Evolutionary conservation across 225 moss, liverwort and hornwort species (phyloP).

Genomic region (Asterella californica): DNA sequence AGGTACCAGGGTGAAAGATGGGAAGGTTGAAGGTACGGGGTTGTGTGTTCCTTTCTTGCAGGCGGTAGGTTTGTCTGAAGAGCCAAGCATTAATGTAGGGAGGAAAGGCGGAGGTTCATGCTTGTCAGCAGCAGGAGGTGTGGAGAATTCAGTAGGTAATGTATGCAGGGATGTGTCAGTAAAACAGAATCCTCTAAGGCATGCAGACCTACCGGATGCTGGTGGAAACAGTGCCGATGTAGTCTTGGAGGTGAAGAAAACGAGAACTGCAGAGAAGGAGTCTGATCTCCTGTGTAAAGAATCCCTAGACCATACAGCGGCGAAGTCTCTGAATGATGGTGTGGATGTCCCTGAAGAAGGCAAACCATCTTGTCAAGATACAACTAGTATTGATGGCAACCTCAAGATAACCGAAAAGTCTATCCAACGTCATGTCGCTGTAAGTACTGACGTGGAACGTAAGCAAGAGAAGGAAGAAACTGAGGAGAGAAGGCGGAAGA

Average conservation of each 20-base stretch:
- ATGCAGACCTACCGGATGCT: neutral
- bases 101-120: too few species aligned
- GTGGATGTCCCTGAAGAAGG: neutral
- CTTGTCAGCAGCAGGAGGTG: neutral
- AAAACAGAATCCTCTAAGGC: neutral
- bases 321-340: neutral
- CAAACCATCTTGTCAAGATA: neutral
- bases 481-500: neutral
- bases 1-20: neutral
- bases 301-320: neutral
- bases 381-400: neutral
- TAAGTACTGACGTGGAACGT: neutral
- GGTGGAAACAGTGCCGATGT: neutral
- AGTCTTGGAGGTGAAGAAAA: neutral
- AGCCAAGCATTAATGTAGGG: neutral
- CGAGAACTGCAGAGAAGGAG: neutral
- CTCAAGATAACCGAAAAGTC: neutral
- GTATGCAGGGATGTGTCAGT: neutral
- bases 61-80: neutral
- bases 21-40: neutral
- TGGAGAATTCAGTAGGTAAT: neutral
- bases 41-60: neutral
- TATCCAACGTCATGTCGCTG: neutral
- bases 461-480: neutral
- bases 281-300: neutral